These are phyloP conservation scores for Mallotus repandus DNA, from an alignment of 441 rosid genomes.

Conservation along the genomic window DNA sequence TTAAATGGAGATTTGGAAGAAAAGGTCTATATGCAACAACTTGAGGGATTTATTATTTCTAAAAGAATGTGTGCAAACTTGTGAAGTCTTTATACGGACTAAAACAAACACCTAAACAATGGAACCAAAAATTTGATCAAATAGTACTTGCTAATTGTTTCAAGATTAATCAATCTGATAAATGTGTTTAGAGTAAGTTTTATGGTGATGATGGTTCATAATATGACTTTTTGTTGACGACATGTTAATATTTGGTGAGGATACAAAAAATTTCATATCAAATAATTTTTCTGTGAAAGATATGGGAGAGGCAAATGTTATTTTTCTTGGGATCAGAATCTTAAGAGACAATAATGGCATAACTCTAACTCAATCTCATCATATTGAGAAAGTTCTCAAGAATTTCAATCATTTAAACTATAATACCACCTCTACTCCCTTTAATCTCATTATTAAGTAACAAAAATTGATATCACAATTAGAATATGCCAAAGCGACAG, in stretches of 20 bases:
- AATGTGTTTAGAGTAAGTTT: slow-evolving; percentile 20
- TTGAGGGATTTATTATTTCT: neutral
- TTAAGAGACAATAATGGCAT: neutral
- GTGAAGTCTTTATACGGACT: slow-evolving; percentile 19
- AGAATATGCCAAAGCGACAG: neutral
- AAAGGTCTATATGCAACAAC: slow-evolving; percentile 9
- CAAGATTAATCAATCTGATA: slow-evolving; percentile 5
- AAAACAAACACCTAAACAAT: slow-evolving; percentile 23
- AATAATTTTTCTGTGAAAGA: slow-evolving; percentile 19
- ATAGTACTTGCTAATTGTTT: slow-evolving; percentile 7
- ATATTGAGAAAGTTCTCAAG: slow-evolving; percentile 10
- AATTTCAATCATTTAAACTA: slow-evolving; percentile 5
- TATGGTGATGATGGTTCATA: neutral
- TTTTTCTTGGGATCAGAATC: neutral
- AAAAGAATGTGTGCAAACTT: slow-evolving; percentile 16
- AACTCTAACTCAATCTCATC: slow-evolving; percentile 2
- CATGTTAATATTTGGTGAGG: slow-evolving; percentile 19
- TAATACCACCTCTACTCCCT: neutral
- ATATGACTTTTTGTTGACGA: slow-evolving; percentile 22
- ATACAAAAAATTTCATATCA: slow-evolving; percentile 14
- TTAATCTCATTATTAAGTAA: neutral
- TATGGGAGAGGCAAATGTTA: slow-evolving; percentile 15
- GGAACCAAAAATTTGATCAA: slow-evolving; percentile 25
- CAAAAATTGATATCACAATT: neutral
- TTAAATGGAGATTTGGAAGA: slow-evolving; percentile 5